Percentiles rank a stretch among this genome's conserved stretches.
These are phyloP conservation scores for Oryza officinalis DNA, from an alignment of 176 grass and related monocot species.

Conservation along the genomic window DNA sequence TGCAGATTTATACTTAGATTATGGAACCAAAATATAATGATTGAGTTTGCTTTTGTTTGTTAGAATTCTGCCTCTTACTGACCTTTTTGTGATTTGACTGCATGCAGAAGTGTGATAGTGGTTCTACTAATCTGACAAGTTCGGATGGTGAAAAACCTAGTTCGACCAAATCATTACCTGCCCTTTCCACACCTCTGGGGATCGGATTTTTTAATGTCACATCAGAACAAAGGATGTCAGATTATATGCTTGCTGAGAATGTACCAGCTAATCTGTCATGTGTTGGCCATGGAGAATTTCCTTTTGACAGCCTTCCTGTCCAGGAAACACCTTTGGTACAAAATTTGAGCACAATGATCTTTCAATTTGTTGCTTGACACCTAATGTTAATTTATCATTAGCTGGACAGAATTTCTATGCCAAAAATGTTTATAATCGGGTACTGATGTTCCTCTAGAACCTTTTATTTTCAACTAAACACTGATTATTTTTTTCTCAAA, in stretches of 20 bases:
- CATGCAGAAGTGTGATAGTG: slow-evolving; percentile 63
- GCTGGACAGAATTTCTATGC: neutral
- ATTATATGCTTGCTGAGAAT: slow-evolving; percentile 54
- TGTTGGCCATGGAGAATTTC: slow-evolving; percentile 45
- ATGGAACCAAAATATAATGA: slow-evolving; percentile 20
- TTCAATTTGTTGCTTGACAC: slow-evolving; percentile 11
- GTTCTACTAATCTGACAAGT: slow-evolving; percentile 55
- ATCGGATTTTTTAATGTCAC: slow-evolving; percentile 46
- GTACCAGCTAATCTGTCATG: slow-evolving; percentile 46
- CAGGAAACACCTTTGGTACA: slow-evolving; percentile 59
- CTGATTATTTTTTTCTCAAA: neutral
- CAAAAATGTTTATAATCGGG: neutral
- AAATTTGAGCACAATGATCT: slow-evolving; percentile 18
- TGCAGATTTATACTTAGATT: neutral
- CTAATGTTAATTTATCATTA: neutral
- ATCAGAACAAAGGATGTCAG: slow-evolving; percentile 43
- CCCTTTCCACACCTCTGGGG: slow-evolving; percentile 53
- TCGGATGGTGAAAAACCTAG: slow-evolving; percentile 73
- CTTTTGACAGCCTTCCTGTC: slow-evolving; percentile 39
- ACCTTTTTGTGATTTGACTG: slow-evolving; percentile 23
- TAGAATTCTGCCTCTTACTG: slow-evolving; percentile 11
- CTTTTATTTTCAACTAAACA: neutral
- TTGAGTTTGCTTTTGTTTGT: neutral
- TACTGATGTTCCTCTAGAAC: neutral
- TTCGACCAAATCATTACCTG: slow-evolving; percentile 61